phyloP scores from a whole-genome alignment of 805 yeast species.

The Wickerhamiella australiensis region DNA sequence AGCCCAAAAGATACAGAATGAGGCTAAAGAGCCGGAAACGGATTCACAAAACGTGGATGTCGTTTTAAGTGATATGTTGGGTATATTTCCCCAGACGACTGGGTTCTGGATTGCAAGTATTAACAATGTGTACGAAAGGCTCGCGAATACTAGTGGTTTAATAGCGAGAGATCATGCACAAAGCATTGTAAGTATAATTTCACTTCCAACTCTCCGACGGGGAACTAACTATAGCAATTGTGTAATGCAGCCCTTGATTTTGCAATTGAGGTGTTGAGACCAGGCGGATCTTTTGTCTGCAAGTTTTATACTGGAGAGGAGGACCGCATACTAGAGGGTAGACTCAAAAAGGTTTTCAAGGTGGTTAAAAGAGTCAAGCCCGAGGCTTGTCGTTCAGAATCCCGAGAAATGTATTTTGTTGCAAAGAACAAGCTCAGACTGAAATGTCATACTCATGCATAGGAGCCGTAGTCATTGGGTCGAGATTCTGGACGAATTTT shows the following conservation, averaged over 20 bases:
- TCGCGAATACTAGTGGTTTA: conserved; percentile 83
- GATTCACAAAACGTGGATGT: conserved; percentile 42
- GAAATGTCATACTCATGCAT: too few species aligned
- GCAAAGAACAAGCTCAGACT: conserved; percentile 38
- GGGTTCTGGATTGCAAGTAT: conserved; percentile 52
- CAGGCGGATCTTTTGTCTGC: conserved; percentile 65
- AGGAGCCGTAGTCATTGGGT: too few species aligned
- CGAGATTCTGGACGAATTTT: too few species aligned
- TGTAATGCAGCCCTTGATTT: conserved; percentile 84
- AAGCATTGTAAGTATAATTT: conserved; percentile 46
- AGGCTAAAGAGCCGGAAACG: conserved; percentile 8
- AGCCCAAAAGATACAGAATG: neutral
- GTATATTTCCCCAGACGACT: conserved; percentile 37
- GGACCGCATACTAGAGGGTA: conserved; percentile 48
- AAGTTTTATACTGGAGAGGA: conserved; percentile 79
- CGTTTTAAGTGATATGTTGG: conserved; percentile 75
- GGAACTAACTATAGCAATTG: conserved; percentile 41
- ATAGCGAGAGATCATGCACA: conserved; percentile 67
- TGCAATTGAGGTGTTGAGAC: conserved; percentile 55
- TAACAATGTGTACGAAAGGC: conserved; percentile 76
- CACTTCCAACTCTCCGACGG: neutral
- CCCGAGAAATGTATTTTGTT: conserved; percentile 73
- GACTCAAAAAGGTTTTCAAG: conserved; percentile 47
- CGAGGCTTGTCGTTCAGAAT: conserved; percentile 61
- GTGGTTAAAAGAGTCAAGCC: conserved; percentile 68